Evolutionary conservation across 208 protist genomes (phyloP).

Genomic region (Perkinsela sp.): DNA sequence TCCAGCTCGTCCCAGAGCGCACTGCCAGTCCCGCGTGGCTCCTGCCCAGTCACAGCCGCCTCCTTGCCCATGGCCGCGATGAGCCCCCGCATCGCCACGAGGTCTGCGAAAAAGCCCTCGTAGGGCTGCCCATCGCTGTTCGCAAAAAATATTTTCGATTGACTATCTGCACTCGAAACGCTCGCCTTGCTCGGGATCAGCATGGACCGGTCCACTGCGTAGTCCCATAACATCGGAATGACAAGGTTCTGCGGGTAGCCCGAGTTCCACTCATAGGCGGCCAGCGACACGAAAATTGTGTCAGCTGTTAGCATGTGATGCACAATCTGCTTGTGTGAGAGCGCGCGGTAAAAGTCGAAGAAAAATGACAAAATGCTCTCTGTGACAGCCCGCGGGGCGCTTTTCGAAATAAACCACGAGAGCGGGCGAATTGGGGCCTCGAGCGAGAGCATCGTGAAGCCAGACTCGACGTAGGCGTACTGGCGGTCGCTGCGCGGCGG

Average conservation of each 20-base stretch:
- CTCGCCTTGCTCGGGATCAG: neutral
- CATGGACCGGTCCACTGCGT: neutral
- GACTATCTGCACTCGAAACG: neutral
- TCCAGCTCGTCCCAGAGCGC: too few relatives aligned
- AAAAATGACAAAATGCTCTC: neutral
- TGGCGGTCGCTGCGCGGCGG: neutral
- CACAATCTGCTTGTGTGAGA: neutral
- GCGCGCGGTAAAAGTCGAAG: neutral
- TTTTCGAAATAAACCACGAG: neutral
- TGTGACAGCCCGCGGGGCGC: neutral
- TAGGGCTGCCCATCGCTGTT: neutral
- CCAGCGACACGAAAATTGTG: neutral
- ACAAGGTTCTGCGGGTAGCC: too few relatives aligned
- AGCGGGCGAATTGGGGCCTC: neutral
- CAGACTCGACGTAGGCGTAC: neutral
- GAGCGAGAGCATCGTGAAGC: neutral
- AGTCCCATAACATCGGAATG: neutral
- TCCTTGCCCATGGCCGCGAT: too few relatives aligned
- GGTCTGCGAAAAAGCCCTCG: neutral
- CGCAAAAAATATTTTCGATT: neutral
- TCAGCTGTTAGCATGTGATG: neutral
- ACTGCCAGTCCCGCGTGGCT: too few relatives aligned
- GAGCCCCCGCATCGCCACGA: neutral
- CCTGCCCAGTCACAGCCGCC: too few relatives aligned
- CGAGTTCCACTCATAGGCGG: too few relatives aligned